Evolutionary conservation across 768 basidiomycete genomes (phyloP).

Genomic region (Dacryopinax spathularia): DNA sequence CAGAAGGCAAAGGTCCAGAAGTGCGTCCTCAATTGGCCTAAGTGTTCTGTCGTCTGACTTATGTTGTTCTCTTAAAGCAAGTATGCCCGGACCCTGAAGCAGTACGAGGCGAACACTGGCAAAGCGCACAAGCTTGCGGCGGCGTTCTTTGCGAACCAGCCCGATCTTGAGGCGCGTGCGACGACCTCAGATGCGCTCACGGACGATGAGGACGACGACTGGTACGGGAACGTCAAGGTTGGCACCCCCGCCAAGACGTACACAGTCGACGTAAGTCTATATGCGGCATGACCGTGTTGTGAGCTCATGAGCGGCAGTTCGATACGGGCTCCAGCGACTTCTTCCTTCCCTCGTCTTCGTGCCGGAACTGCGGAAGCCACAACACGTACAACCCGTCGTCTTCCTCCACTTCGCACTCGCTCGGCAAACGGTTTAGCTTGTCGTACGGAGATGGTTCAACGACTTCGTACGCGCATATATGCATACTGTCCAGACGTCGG

Average conservation of each 20-base stretch:
- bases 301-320: not conserved
- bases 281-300: not conserved
- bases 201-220: not conserved
- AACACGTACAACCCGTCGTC: constrained; percentile 25
- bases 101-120: not conserved
- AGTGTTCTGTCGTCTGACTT: not conserved
- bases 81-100: not conserved
- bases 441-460: constrained; percentile 31
- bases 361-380: constrained; percentile 24
- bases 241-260: not conserved
- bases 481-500: not conserved
- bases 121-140: not conserved
- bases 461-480: not conserved
- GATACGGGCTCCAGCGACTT: constrained; percentile 23
- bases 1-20: not conserved
- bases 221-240: not conserved
- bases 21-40: not conserved
- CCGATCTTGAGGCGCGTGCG: not conserved
- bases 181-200: not conserved
- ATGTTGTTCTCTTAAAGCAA: not conserved
- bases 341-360: constrained; percentile 24
- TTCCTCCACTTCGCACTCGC: constrained; percentile 26
- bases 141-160: not conserved
- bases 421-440: constrained; percentile 24
- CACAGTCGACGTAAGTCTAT: not conserved